Base-by-base conservation (phyloP, 2,329 filamentous ascomycete genomes). In the Didymosphaeria variabile region DNA sequence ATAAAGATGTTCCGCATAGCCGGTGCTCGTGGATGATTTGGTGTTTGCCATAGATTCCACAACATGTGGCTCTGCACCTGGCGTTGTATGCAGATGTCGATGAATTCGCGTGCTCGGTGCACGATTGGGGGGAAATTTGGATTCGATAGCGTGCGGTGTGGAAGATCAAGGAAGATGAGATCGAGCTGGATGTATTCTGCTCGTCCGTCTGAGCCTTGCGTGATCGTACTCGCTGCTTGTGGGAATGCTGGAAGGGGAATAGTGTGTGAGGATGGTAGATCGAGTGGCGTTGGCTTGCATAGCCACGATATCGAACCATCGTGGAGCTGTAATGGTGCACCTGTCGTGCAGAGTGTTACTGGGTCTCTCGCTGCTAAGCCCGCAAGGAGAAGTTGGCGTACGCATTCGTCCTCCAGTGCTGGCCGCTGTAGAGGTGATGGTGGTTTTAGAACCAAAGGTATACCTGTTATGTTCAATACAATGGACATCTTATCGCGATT, bases 401-500 rank as follows among this genome's bases (percentile, higher is more conserved):
- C 74, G 61, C 79, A 81, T 61, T 81, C 79, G 23, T 78, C 76
- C 63, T 79, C 77, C 12, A 73, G 72, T 23, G 65, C 68, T 6
- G 75, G 75, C 19, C 74, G 64, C 26, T 73, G 73, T 19, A 72
- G 67, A 4, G 69, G 62, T 23, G 65, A 70, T 3, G 67, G 58
- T 10, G 77, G 69, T 34, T 71, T 73, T 1, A 81, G 62, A 4
- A 73, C 74, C 31, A 82, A 61, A 8, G 80, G 80, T 29, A 79
- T 71, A 15, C 77, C 76, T 58, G 78, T 76, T 10, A 75, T 74
- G 53, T 79, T 81, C 10, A 82, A 67, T 19, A 78, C 76, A 59
- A 82, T 81, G 19, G 76, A 75, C 1, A 77, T 75, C 62, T 80
- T 80, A 68, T 82, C 80, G 55, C 80, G 79, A 51, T 80, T 77